phyloP scores from a whole-genome alignment of 257 asterid genomes.

The Lavandula angustifolia region DNA sequence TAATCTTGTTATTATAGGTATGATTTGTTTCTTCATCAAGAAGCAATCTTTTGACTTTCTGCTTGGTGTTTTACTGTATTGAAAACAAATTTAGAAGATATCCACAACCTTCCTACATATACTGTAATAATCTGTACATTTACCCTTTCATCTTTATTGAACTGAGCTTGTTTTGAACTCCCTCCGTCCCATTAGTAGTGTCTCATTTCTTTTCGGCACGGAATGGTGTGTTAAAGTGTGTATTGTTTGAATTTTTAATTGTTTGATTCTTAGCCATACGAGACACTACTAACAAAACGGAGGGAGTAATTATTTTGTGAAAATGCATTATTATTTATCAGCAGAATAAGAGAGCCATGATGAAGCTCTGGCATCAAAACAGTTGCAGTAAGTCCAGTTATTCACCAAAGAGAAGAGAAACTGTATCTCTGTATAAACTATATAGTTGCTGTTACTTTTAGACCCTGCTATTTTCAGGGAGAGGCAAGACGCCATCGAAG shows the following conservation, averaged over 20 bases:
- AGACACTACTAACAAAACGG: no score
- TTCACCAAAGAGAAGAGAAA: constrained; percentile 11
- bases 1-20: constrained; percentile 43
- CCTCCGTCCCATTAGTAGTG: no score
- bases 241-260: no score
- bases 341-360: constrained; percentile 8
- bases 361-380: neutral
- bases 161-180: constrained; percentile 30
- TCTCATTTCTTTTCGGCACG: no score
- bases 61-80: constrained; percentile 38
- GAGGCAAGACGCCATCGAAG: constrained; percentile 95
- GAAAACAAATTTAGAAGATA: constrained; percentile 34
- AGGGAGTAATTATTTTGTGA: no score
- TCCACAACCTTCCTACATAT: constrained; percentile 37
- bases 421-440: neutral
- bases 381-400: constrained; percentile 28
- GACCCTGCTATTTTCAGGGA: constrained; percentile 91
- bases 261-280: no score
- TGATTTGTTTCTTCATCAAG: constrained; percentile 39
- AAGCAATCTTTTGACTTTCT: constrained; percentile 37
- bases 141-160: constrained; percentile 39
- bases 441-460: constrained; percentile 27
- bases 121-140: constrained; percentile 56
- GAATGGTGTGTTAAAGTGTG: no score
- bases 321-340: neutral